A percentile compares a stretch with the other conserved stretches of the same genome.
These are phyloP conservation scores for Lactifluus rugatus DNA, from an alignment of 768 basidiomycete genomes.

Conservation along the genomic window DNA sequence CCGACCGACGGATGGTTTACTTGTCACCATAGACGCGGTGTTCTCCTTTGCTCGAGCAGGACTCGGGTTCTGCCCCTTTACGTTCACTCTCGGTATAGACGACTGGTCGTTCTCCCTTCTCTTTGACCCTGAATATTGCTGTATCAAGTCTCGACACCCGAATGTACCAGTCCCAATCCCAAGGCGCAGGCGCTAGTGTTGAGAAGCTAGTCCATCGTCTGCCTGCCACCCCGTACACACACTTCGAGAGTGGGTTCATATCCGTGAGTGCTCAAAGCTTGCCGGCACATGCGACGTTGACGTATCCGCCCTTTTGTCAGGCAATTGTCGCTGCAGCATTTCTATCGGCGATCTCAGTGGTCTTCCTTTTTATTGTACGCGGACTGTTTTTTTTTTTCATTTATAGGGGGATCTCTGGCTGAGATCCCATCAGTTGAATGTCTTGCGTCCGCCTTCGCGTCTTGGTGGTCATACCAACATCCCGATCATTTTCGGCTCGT, in stretches of 20 bases:
- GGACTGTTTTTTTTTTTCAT: no score
- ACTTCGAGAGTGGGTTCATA: slow-evolving; percentile 5
- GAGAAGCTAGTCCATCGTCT: background rate
- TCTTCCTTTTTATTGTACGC: slow-evolving; percentile 21
- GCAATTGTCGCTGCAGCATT: slow-evolving; percentile 22
- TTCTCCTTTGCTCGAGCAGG: background rate
- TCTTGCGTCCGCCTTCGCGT: slow-evolving; percentile 13
- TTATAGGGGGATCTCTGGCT: background rate
- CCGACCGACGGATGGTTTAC: background rate
- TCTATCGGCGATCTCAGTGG: slow-evolving; percentile 24
- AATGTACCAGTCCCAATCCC: background rate
- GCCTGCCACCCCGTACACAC: background rate
- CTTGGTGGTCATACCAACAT: slow-evolving; percentile 23
- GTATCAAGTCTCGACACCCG: background rate
- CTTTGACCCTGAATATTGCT: background rate
- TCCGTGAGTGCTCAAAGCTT: background rate
- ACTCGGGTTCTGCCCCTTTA: background rate
- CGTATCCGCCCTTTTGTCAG: slow-evolving; percentile 10
- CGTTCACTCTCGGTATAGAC: background rate
- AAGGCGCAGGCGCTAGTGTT: background rate
- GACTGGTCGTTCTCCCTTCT: background rate
- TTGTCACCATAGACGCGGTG: background rate
- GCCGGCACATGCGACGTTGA: background rate
- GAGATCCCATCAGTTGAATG: slow-evolving; percentile 17
- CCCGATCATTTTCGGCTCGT: slow-evolving; percentile 25